Conservation (phyloP, 352 stramenopile species). For the Globisporangium paroecandrum region DNA sequence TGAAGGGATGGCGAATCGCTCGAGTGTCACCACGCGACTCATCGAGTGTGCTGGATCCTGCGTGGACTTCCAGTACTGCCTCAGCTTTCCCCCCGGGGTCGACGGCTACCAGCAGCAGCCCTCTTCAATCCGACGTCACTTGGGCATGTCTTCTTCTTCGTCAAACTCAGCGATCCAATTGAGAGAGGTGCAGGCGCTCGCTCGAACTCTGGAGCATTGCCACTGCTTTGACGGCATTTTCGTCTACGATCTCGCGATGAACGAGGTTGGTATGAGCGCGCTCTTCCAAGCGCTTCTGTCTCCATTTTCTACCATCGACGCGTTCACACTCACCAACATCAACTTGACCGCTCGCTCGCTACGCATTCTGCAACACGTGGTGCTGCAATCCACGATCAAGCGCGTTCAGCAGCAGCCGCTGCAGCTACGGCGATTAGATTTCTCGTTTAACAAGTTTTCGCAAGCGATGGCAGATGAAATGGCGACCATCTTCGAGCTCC, state of each 20-base stretch:
- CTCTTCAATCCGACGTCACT: not conserved
- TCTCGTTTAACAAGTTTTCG: slow-evolving; percentile 71
- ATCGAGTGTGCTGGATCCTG: slow-evolving; percentile 45
- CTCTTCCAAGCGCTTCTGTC: slow-evolving; percentile 53
- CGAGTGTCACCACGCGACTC: slow-evolving; percentile 43
- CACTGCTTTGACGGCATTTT: slow-evolving; percentile 46
- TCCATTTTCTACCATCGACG: slow-evolving; percentile 30
- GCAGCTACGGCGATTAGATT: slow-evolving; percentile 41
- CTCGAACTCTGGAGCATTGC: slow-evolving; percentile 35
- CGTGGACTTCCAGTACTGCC: slow-evolving; percentile 67
- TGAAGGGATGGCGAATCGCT: slow-evolving; percentile 37
- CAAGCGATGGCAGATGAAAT: slow-evolving; percentile 42
- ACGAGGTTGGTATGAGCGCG: slow-evolving; percentile 34
- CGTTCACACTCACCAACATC: slow-evolving; percentile 50
- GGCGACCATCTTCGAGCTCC: slow-evolving; percentile 43
- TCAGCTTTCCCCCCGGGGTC: slow-evolving; percentile 32
- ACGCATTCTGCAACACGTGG: slow-evolving; percentile 45
- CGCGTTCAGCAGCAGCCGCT: slow-evolving; percentile 16
- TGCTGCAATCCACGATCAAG: slow-evolving; percentile 55
- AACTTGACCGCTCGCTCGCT: slow-evolving; percentile 36
- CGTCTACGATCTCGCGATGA: slow-evolving; percentile 44
- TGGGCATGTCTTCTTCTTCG: not conserved
- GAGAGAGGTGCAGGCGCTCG: slow-evolving; percentile 48
- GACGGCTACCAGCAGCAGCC: slow-evolving; percentile 27
- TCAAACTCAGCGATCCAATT: slow-evolving; percentile 20